These are phyloP conservation scores for Cryphonectria naterciae DNA, from an alignment of 2,329 filamentous ascomycete genomes.

Conservation along the genomic window DNA sequence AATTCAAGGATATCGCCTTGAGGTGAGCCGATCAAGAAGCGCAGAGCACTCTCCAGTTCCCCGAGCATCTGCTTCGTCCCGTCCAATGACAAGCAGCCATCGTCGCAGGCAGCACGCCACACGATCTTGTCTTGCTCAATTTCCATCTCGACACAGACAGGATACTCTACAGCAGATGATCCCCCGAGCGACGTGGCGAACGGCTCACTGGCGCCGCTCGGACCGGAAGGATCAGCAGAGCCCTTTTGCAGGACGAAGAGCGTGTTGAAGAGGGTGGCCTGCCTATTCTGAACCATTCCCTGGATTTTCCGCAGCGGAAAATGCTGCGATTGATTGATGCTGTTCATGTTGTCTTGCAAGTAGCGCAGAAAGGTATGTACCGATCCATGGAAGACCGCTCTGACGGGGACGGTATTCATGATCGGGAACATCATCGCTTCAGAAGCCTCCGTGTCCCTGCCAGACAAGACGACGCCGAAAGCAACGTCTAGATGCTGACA, in stretches of 20 bases:
- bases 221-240: not conserved
- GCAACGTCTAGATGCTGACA: constrained; percentile 71
- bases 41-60: constrained; percentile 63
- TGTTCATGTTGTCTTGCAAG: constrained; percentile 70
- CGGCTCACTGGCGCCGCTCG: constrained; percentile 19
- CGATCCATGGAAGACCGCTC: constrained; percentile 73
- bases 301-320: constrained; percentile 69
- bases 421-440: constrained; percentile 78
- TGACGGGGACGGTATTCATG: constrained; percentile 86
- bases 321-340: constrained; percentile 72
- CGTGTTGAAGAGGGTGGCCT: constrained; percentile 54
- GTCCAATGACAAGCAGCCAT: constrained; percentile 51
- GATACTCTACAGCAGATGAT: constrained; percentile 75
- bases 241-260: constrained; percentile 59
- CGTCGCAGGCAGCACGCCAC: constrained; percentile 76
- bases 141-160: constrained; percentile 82
- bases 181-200: constrained; percentile 68
- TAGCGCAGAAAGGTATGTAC: constrained; percentile 68
- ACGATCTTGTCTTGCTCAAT: constrained; percentile 55
- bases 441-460: constrained; percentile 74
- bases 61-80: constrained; percentile 57
- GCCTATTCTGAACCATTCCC: constrained; percentile 54
- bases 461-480: constrained; percentile 83
- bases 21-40: constrained; percentile 55
- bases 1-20: constrained; percentile 60